phyloP scores from a whole-genome alignment of 805 yeast species.

The Nakazawaea populi region DNA sequence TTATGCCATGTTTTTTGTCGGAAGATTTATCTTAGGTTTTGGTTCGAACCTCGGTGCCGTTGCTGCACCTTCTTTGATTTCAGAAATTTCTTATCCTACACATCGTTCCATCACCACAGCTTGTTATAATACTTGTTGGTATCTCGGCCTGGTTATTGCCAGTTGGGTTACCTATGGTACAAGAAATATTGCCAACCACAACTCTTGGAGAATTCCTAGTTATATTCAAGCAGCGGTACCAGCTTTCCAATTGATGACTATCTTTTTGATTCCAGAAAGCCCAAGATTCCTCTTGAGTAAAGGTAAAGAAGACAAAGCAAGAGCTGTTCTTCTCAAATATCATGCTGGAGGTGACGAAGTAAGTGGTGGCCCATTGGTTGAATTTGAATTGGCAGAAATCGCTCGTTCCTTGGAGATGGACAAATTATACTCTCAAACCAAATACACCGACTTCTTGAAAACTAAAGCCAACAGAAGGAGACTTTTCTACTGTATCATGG shows the following conservation, averaged over 20 bases:
- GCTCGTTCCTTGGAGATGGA: constrained; percentile 32
- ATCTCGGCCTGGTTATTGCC: constrained; percentile 38
- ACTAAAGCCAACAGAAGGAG: constrained; percentile 33
- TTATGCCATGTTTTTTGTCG: constrained; percentile 29
- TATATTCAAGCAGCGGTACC: constrained; percentile 46
- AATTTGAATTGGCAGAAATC: constrained; percentile 31
- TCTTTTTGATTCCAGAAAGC: constrained; percentile 36
- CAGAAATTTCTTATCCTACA: constrained; percentile 45
- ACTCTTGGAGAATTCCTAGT: constrained; percentile 53
- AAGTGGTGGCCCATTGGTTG: constrained; percentile 21
- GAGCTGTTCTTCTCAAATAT: constrained; percentile 24
- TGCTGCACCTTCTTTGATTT: constrained; percentile 40
- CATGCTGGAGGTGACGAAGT: constrained; percentile 32
- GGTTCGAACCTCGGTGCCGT: constrained; percentile 37
- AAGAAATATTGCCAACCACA: constrained; percentile 22
- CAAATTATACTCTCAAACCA: constrained; percentile 21
- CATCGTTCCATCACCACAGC: constrained; percentile 37
- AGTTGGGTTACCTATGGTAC: constrained; percentile 42
- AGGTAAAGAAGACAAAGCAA: constrained; percentile 30
- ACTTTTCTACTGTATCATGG: constrained; percentile 23
- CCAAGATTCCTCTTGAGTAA: constrained; percentile 35
- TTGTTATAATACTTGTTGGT: constrained; percentile 36
- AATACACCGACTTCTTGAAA: constrained; percentile 30
- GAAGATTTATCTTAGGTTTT: constrained; percentile 43
- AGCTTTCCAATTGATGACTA: constrained; percentile 27